phyloP scores from a whole-genome alignment of 805 yeast species.

The Candida suzukii region DNA sequence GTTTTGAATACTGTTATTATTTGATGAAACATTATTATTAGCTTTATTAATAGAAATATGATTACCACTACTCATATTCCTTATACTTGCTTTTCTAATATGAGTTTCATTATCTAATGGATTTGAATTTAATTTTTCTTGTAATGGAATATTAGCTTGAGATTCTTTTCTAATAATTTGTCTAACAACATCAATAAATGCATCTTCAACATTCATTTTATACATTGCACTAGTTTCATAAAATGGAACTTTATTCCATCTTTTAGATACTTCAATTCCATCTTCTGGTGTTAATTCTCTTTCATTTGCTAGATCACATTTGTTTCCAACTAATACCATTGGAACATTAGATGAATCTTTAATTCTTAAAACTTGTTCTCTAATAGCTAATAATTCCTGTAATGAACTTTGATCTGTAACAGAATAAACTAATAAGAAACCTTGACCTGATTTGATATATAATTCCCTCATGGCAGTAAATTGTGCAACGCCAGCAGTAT shows the following conservation, averaged over 20 bases:
- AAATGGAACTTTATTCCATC: constrained; percentile 87
- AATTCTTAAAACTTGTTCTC: constrained; percentile 79
- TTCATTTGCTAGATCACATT: constrained; percentile 74
- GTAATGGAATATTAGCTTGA: constrained; percentile 9
- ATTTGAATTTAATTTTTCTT: not conserved
- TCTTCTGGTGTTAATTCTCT: constrained; percentile 73
- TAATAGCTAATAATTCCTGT: constrained; percentile 66
- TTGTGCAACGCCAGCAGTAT: constrained; percentile 70
- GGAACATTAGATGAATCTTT: constrained; percentile 76
- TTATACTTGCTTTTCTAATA: not conserved
- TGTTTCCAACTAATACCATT: constrained; percentile 86
- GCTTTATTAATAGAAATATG: too few species aligned
- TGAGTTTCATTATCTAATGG: not conserved
- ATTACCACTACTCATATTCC: not conserved
- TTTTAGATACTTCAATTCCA: constrained; percentile 75
- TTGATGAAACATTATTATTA: too few species aligned
- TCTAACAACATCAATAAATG: constrained; percentile 80
- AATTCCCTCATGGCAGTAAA: constrained; percentile 93
- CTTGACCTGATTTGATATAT: constrained; percentile 83
- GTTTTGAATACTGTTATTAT: not conserved
- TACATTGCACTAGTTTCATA: constrained; percentile 92
- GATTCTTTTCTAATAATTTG: constrained; percentile 77
- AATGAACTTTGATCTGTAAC: constrained; percentile 60
- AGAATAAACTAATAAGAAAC: constrained; percentile 50
- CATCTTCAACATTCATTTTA: constrained; percentile 84